These are phyloP conservation scores for Xeromyces bisporus DNA, from an alignment of 495 filamentous ascomycete genomes.

Conservation along the genomic window DNA sequence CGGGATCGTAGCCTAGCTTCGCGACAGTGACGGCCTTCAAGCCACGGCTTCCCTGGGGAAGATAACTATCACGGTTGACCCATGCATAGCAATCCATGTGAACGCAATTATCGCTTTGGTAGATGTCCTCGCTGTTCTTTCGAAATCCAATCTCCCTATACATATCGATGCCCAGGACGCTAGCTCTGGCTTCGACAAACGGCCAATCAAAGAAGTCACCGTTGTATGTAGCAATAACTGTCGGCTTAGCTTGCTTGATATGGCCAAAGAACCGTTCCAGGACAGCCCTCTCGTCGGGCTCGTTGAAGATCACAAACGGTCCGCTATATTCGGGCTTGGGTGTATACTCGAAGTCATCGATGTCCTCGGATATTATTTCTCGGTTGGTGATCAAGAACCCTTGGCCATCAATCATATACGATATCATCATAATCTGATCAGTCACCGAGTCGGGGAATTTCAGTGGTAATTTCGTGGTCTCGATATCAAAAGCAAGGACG, in stretches of 20 bases:
- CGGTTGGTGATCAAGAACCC: constrained; percentile 97
- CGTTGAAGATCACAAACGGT: constrained; percentile 94
- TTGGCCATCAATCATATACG: constrained; percentile 99
- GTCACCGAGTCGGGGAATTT: constrained; percentile 95
- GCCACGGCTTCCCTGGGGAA: constrained; percentile 93
- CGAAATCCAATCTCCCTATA: constrained; percentile 94
- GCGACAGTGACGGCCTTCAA: constrained; percentile 95
- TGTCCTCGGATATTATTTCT: constrained; percentile 95
- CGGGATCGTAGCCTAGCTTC: constrained; percentile 95
- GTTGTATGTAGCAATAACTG: constrained; percentile 98
- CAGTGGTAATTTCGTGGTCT: constrained; percentile 87
- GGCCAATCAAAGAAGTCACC: constrained; percentile 99
- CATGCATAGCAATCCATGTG: constrained; percentile 99
- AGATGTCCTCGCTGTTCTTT: constrained; percentile 89
- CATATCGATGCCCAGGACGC: constrained; percentile 95
- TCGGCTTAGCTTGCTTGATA: constrained; percentile 86
- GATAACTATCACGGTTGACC: constrained; percentile 97
- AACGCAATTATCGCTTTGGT: constrained; percentile 83
- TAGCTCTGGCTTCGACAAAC: constrained; percentile 86
- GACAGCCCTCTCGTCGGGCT: constrained; percentile 76
- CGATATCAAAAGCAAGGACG: constrained; percentile 95
- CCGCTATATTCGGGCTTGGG: constrained; percentile 92
- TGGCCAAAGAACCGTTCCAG: constrained; percentile 90
- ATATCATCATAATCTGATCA: constrained; percentile 99
- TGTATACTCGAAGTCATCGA: constrained; percentile 95